Conservation (phyloP, 176 grass and related monocot genomes). For the Oryza brachyantha region DNA sequence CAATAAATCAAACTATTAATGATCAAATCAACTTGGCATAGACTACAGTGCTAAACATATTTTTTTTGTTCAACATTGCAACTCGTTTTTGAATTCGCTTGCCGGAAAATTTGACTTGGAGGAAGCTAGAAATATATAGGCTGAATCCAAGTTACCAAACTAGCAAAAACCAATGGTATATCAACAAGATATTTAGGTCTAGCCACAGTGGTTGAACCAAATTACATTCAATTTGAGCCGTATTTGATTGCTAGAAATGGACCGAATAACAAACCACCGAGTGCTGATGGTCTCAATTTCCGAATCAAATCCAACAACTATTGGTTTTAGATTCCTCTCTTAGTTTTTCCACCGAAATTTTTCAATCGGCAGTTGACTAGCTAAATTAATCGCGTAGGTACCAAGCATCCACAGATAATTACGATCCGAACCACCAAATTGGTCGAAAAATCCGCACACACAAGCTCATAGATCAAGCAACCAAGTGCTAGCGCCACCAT, state of each 20-base stretch:
- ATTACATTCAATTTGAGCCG: not conserved
- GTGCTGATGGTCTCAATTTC: not conserved
- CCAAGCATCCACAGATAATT: not conserved
- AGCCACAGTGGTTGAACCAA: not conserved
- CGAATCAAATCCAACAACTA: not conserved
- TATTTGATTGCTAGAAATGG: not conserved
- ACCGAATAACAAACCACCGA: not conserved
- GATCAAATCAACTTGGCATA: not conserved
- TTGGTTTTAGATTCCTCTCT: not conserved
- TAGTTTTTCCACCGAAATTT: not conserved
- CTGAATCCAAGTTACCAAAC: constrained; percentile 1
- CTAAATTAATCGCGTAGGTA: not conserved
- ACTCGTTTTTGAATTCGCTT: not conserved
- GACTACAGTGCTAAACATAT: not conserved
- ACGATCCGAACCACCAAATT: not conserved
- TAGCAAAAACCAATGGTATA: not conserved
- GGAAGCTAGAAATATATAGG: not conserved
- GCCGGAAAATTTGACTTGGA: not conserved
- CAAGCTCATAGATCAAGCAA: not conserved
- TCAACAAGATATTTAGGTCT: not conserved
- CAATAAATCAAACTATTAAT: not conserved
- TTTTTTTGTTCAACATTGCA: not conserved
- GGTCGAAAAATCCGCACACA: not conserved
- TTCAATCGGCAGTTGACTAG: not conserved
- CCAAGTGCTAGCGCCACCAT: not conserved